Base-by-base conservation (phyloP, 805 yeast genomes). In the Kodamaea sagamina region DNA sequence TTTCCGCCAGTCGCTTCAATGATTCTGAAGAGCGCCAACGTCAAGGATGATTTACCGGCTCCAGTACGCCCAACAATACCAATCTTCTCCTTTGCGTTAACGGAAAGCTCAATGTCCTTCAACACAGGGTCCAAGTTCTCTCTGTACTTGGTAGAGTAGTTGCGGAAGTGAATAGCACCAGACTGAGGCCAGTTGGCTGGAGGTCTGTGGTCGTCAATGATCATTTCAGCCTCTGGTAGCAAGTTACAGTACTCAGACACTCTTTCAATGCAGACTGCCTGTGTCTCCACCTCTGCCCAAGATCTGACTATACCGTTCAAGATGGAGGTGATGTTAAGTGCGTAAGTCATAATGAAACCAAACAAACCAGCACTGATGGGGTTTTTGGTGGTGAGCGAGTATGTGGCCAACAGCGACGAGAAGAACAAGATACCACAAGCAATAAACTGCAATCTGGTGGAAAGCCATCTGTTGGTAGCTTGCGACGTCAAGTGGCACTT, bases 21-120 rank as follows among this genome's bases (percentile, higher is more conserved):
- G 36, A 89, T 79, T 53, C 97, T 71, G 73, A 87, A 89, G 29
- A 89, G 67, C 0, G 97, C 93, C 55, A 88, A 67, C 0, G 96
- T 85, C 56, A 89, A 72, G 1, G 96, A 84, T 0, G 93, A 84
- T 63, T 89, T 89, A 41, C 70, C 68, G 3, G 84, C 79, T 6
- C 75, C 76, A 61, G 98, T 90, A 60, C 98, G 78, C 18, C 98
- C 98, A 44, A 92, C 97, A 63, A 90, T 89, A 48, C 98, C 98
- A 58, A 90, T 74, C 63, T 92, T 92, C 61, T 92, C 97, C 44
- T 77, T 71, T 1, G 90, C 79, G 37, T 79, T 74, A 53, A 92
- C 79, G 9, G 75, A 66, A 17, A 92, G 58, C 45, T 69, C 74
- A 53, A 92, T 77, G 45, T 82, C 70, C 54, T 82, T 85, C 64